These are phyloP conservation scores for Allium sativum DNA, from an alignment of 106 monocot genomes.

Conservation along the genomic window DNA sequence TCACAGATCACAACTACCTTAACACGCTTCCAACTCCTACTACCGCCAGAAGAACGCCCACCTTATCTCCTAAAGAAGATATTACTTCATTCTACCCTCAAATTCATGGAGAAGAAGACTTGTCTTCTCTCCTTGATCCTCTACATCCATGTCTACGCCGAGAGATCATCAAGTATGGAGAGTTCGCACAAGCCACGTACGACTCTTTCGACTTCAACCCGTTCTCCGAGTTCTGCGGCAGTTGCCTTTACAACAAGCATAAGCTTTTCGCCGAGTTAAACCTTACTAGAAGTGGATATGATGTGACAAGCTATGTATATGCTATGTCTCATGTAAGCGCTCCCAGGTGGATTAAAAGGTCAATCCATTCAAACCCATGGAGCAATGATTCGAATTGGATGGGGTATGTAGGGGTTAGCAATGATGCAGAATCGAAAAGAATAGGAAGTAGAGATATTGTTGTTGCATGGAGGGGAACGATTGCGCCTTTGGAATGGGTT, in stretches of 20 bases:
- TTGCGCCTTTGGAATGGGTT: constrained; percentile 38
- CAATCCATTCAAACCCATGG: constrained; percentile 36
- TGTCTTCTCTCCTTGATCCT: constrained; percentile 46
- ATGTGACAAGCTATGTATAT: constrained; percentile 48
- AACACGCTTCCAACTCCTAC: background rate
- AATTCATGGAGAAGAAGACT: constrained; percentile 33
- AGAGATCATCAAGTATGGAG: constrained; percentile 71
- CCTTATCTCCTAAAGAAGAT: constrained; percentile 40
- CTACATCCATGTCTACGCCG: constrained; percentile 63
- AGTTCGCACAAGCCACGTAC: constrained; percentile 67
- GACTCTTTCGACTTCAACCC: constrained; percentile 67
- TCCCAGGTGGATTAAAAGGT: constrained; percentile 33
- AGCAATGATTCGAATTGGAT: constrained; percentile 68
- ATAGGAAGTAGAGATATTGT: constrained; percentile 51
- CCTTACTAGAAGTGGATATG: constrained; percentile 27
- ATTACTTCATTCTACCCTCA: constrained; percentile 25
- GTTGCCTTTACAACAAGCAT: constrained; percentile 31
- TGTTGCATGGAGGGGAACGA: constrained; percentile 69
- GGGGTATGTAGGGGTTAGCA: constrained; percentile 62
- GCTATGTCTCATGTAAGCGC: constrained; percentile 49
- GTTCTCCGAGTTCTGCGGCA: constrained; percentile 35
- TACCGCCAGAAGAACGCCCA: constrained; percentile 6
- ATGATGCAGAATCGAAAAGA: constrained; percentile 30
- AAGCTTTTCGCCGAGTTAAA: constrained; percentile 32
- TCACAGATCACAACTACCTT: constrained; percentile 1